A percentile compares a stretch with the other conserved stretches of the same genome.
Conservation (phyloP, 768 basidiomycete genomes). For the Boletus pseudopeckii region DNA sequence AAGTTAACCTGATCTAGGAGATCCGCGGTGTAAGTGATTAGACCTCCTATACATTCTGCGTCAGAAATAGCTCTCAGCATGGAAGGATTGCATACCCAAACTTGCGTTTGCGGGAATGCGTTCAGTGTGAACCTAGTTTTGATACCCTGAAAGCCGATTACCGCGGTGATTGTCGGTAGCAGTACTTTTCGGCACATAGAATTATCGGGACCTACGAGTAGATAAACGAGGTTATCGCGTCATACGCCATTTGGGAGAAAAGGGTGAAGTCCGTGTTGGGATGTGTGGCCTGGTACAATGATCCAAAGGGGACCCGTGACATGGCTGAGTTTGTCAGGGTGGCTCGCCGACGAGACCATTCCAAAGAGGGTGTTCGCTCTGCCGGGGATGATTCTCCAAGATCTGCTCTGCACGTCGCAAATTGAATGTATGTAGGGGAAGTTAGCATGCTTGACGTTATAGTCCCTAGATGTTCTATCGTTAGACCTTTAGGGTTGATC, state of each 20-base stretch:
- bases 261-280: background rate
- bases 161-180: background rate
- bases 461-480: too few species aligned
- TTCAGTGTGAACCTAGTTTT: constrained; percentile 55
- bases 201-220: constrained; percentile 50
- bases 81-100: constrained; percentile 49
- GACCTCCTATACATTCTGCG: constrained; percentile 39
- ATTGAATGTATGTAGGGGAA: too few species aligned
- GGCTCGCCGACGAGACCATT: too few species aligned
- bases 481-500: too few species aligned
- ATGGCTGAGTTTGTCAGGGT: too few species aligned
- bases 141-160: constrained; percentile 41
- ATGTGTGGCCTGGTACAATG: too few species aligned
- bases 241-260: background rate
- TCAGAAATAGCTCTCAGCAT: background rate
- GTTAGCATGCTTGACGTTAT: too few species aligned
- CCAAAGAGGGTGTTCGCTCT: too few species aligned
- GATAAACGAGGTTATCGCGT: background rate
- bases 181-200: constrained; percentile 34
- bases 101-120: constrained; percentile 48
- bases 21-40: constrained; percentile 31
- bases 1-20: too few species aligned
- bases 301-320: too few species aligned
- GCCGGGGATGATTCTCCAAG: too few species aligned
- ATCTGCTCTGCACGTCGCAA: too few species aligned